Evolutionary conservation across 2,329 filamentous ascomycete species (phyloP), one percentile per base, ranked within the genome.

Genomic region (Alternaria gaisen): DNA sequence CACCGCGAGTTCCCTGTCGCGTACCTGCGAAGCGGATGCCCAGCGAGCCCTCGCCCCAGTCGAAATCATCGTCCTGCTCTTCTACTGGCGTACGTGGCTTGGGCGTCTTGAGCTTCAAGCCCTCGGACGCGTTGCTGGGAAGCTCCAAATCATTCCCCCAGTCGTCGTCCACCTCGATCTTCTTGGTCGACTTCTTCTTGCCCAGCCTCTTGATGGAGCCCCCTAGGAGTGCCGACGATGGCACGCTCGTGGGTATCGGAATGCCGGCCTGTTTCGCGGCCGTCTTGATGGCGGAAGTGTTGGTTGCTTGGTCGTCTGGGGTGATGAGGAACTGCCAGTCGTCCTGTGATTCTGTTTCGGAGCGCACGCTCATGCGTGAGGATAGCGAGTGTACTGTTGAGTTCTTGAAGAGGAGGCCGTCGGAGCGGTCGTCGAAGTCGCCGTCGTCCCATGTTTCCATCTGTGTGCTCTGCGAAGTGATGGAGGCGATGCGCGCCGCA

Each of bases 151-250:
- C 83, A 58, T 83, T 80, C 60, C 80, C 82, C 82, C 82, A 85
- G 72, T 84, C 83, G 62, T 84, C 83, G 65, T 81, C 80, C 56
- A 83, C 79, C 44, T 75, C 76, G 36, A 84, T 73, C 60, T 80
- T 81, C 66, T 77, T 78, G 56, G 71, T 70, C 59, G 80, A 80
- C 57, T 79, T 80, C 66, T 81, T 81, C 76, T 82, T 84, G 12
- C 94, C 94, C 34, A 98, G 84, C 69, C 94, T 86, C 81, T 96
- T 97, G 75, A 98, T 98, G 10, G 93, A 94, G 53, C 95, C 95
- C 54, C 94, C 94, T 77, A 95, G 87, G 42, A 99, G 83, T 30
- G 95, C 95, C 20, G 94, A 97, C 30, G 91, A 88, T 1, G 94
- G 93, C 32, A 98, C 88, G 75, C 94, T 94, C 53, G 87, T 84